Base-by-base conservation (phyloP, 148 eudicot species). In the Gaultheria prostrata region DNA sequence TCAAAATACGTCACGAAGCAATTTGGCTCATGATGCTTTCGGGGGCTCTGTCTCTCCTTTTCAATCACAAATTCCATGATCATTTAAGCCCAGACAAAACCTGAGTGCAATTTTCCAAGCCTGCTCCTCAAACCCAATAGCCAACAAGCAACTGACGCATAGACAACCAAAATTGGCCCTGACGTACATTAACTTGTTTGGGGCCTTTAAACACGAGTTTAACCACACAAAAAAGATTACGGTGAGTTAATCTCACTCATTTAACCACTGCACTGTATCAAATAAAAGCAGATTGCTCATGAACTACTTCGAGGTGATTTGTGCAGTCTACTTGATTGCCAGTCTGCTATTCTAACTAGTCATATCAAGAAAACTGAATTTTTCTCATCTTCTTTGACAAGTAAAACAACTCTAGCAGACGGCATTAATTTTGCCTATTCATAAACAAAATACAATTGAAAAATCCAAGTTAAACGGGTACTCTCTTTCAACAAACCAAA, bases 401-500 rank as follows among this genome's bases (percentile, higher is more conserved):
- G 28, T 21, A 11, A 73, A 20, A 39, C 51, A 8, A 73, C 26
- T 73, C 77, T n/a, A 39, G 50, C 77, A 73, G 77, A 26, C 28
- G 6, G 50, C 26, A 28, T 63, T 9, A 63, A 15, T 33, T 18
- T 12, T 33, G 49, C 32, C 50, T 43, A 72, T 80, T 4, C 59
- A 57, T 13, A 56, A 39, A 46, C 48, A 78, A 35, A 76, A 30
- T 6, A 80, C 32, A 33, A 43, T 71, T 30, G 53, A 9, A 84
- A 79, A 5, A 82, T 45, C 14, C 48, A 54, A 82, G 65, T 67
- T 39, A 50, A 76, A 69, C 21, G 39, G 61, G 82, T 84, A 89
- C 90, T 89, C 85, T 50, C 98, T 87, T 93, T 97, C 84, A 97
- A 83, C 75, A 97, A 82, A 81, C 92, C 89, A 67, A 97, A 97